Conservation (phyloP, 2,329 filamentous ascomycete genomes). For the Ceratocystis variospora region DNA sequence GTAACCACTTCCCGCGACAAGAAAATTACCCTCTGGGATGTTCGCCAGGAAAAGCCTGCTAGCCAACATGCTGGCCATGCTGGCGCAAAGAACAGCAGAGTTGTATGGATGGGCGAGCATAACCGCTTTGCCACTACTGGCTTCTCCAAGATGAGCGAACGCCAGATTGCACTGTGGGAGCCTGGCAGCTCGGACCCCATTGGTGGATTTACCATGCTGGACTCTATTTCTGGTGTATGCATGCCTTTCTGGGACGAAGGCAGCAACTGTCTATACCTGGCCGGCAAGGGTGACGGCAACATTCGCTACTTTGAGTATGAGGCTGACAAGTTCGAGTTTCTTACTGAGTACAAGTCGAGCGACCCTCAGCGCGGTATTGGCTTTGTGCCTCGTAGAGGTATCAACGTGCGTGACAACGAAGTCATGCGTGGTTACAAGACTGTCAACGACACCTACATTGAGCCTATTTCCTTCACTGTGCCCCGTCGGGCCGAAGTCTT, state of each 20-base stretch:
- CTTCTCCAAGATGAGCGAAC: conserved; percentile 96
- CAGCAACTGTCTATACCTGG: conserved; percentile 87
- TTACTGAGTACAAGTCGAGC: conserved; percentile 92
- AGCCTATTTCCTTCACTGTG: conserved; percentile 95
- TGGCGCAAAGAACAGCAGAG: conserved; percentile 93
- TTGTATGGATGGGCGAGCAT: conserved; percentile 93
- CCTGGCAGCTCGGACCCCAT: conserved; percentile 73
- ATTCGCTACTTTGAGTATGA: conserved; percentile 98
- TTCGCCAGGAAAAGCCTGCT: conserved; percentile 75
- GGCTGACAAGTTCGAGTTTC: conserved; percentile 95
- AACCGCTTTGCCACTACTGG: conserved; percentile 92
- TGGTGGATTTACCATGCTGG: conserved; percentile 76
- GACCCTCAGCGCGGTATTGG: conserved; percentile 91
- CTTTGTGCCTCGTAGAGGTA: conserved; percentile 85
- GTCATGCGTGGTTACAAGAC: conserved; percentile 95
- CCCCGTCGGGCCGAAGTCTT: conserved; percentile 86
- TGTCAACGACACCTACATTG: conserved; percentile 83
- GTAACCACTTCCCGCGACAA: conserved; percentile 95
- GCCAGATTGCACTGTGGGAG: conserved; percentile 93
- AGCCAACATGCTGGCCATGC: conserved; percentile 76
- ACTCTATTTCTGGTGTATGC: conserved; percentile 93
- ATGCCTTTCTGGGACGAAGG: conserved; percentile 99
- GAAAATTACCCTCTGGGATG: conserved; percentile 96
- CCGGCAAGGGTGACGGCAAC: conserved; percentile 96
- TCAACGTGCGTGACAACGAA: conserved; percentile 94